Conservation (phyloP, 2,329 filamentous ascomycete genomes). For the Sclerotinia nivalis region DNA sequence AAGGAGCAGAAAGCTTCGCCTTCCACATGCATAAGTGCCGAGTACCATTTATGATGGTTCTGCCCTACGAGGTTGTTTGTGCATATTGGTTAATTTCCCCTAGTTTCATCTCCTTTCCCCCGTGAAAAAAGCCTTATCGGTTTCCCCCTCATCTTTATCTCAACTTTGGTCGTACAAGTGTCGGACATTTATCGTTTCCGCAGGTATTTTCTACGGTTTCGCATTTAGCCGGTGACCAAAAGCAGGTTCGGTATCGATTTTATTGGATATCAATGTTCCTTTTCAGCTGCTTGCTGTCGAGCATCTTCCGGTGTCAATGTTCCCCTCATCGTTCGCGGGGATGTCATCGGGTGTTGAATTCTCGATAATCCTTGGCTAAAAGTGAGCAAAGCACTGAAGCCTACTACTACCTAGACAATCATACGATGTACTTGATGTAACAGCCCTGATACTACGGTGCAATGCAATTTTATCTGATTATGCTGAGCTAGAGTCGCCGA, state of each 20-base stretch:
- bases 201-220: background rate
- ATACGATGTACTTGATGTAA: background rate
- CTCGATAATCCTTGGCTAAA: background rate
- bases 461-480: background rate
- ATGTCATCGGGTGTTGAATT: background rate
- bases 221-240: background rate
- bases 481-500: background rate
- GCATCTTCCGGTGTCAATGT: background rate
- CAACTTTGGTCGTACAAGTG: background rate
- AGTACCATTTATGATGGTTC: background rate
- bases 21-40: slow-evolving; percentile 16
- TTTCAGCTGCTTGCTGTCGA: slow-evolving; percentile 12
- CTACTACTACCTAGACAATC: background rate
- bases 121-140: slow-evolving; percentile 9
- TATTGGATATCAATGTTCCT: background rate
- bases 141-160: slow-evolving; percentile 6
- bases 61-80: background rate
- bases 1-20: slow-evolving; percentile 11
- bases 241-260: background rate
- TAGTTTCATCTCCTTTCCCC: background rate
- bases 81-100: background rate
- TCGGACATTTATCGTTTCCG: slow-evolving; percentile 1
- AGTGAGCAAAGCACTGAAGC: background rate
- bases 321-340: background rate
- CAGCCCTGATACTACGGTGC: background rate